Conservation (phyloP, 306 rosid genomes). For the Rosa rugosa region DNA sequence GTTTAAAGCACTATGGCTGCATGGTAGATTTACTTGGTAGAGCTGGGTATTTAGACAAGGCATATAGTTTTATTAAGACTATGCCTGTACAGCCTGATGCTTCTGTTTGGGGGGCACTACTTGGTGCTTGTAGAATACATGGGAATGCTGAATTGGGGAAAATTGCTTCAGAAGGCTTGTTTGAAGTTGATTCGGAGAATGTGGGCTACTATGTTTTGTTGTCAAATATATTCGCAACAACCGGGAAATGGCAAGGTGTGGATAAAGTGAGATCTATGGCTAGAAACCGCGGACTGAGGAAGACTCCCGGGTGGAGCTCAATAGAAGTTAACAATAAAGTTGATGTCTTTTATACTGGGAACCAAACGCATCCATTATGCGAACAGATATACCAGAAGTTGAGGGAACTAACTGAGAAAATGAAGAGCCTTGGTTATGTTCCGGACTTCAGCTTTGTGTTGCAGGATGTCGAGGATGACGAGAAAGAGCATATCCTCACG, state of each 20-base stretch:
- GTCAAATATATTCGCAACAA: slow-evolving; percentile 48
- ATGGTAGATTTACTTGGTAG: slow-evolving; percentile 57
- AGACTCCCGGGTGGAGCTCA: slow-evolving; percentile 60
- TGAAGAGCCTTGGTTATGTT: slow-evolving; percentile 47
- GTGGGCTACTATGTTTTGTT: slow-evolving; percentile 53
- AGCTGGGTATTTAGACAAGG: slow-evolving; percentile 46
- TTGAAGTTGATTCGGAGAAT: slow-evolving; percentile 40
- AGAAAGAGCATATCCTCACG: slow-evolving; percentile 46
- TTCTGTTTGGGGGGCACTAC: slow-evolving; percentile 59
- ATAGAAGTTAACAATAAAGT: slow-evolving; percentile 52
- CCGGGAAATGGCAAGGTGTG: slow-evolving; percentile 48
- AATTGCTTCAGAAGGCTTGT: slow-evolving; percentile 46
- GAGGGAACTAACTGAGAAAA: slow-evolving; percentile 36
- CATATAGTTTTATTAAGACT: slow-evolving; percentile 36
- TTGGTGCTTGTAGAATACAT: slow-evolving; percentile 60
- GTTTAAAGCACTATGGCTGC: slow-evolving; percentile 45
- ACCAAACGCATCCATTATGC: slow-evolving; percentile 44
- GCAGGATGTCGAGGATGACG: slow-evolving; percentile 62
- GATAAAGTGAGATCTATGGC: slow-evolving; percentile 47
- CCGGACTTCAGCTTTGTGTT: slow-evolving; percentile 47
- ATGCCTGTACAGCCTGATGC: slow-evolving; percentile 51
- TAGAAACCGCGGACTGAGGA: slow-evolving; percentile 40
- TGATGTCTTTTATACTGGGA: slow-evolving; percentile 47
- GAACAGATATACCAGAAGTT: slow-evolving; percentile 45
- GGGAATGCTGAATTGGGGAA: slow-evolving; percentile 42